Percentiles rank a stretch among this genome's conserved stretches.
Evolutionary conservation across 2,329 filamentous ascomycete genomes (phyloP).

Genomic region (Lasiodiplodia theobromae): DNA sequence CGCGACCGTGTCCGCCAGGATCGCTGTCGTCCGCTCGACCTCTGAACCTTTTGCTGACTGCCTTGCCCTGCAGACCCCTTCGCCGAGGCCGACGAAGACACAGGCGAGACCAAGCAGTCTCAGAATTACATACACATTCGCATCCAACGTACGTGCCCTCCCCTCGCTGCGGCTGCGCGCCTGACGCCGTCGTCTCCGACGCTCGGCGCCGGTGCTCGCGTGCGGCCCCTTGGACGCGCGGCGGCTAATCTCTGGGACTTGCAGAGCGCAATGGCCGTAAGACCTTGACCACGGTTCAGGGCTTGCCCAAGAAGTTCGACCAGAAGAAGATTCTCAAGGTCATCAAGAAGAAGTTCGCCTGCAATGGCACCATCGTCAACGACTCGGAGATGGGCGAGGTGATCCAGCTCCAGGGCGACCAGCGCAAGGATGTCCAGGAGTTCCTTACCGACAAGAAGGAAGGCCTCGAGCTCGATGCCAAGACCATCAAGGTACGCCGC

Average conservation of each 20-base stretch:
- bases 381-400: slow-evolving; percentile 98
- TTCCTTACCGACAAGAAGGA: slow-evolving; percentile 97
- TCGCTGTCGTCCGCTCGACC: not conserved
- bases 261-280: slow-evolving; percentile 99
- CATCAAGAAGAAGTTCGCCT: slow-evolving; percentile 99
- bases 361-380: slow-evolving; percentile 99
- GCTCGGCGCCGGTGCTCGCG: not conserved
- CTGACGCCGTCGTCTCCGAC: slow-evolving; percentile 3
- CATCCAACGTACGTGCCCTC: slow-evolving; percentile 84
- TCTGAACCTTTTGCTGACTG: slow-evolving; percentile 15
- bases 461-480: slow-evolving; percentile 89
- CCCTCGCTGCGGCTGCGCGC: not conserved
- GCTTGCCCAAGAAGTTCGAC: slow-evolving; percentile 98
- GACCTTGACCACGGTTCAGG: slow-evolving; percentile 99
- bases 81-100: slow-evolving; percentile 99
- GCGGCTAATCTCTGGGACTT: slow-evolving; percentile 43
- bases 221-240: slow-evolving; percentile 13
- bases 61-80: slow-evolving; percentile 76
- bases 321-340: slow-evolving; percentile 99
- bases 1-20: not conserved
- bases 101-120: slow-evolving; percentile 90
- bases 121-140: slow-evolving; percentile 99
- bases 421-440: slow-evolving; percentile 98
- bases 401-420: slow-evolving; percentile 99
- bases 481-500: slow-evolving; percentile 85